These are phyloP conservation scores for Ophiostoma sp. DNA, from an alignment of 2,329 filamentous ascomycete species.

Conservation along the genomic window DNA sequence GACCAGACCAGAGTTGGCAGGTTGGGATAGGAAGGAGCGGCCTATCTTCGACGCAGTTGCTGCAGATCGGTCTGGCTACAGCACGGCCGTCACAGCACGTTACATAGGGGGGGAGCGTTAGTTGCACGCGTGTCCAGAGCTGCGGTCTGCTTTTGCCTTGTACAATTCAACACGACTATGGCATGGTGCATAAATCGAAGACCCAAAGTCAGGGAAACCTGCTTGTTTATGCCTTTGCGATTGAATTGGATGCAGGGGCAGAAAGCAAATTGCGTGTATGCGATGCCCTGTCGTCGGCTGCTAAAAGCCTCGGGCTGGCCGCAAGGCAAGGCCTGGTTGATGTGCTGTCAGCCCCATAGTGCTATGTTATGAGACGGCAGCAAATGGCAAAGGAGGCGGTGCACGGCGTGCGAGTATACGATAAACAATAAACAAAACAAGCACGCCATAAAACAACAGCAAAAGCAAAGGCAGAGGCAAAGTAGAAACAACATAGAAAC, in stretches of 20 bases:
- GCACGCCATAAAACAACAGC: not conserved
- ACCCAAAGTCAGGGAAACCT: not conserved
- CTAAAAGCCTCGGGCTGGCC: not conserved
- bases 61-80: not conserved
- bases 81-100: not conserved
- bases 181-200: too few relatives aligned
- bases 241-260: not conserved
- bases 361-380: not conserved
- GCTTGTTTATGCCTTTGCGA: not conserved
- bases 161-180: too few relatives aligned
- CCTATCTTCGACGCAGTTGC: not conserved
- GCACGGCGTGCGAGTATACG: not conserved
- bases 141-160: too few relatives aligned
- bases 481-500: not conserved
- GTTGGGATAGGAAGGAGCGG: not conserved
- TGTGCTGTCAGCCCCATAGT: not conserved
- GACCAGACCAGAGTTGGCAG: not conserved
- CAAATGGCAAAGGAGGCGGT: not conserved
- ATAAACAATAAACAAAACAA: conserved; percentile 3
- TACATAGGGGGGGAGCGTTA: not conserved
- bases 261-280: conserved; percentile 9
- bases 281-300: not conserved
- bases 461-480: not conserved
- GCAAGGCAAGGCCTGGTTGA: conserved; percentile 1
- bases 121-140: not conserved